phyloP scores from a whole-genome alignment of 2,329 filamentous ascomycete species.

The Zarea fungicola region DNA sequence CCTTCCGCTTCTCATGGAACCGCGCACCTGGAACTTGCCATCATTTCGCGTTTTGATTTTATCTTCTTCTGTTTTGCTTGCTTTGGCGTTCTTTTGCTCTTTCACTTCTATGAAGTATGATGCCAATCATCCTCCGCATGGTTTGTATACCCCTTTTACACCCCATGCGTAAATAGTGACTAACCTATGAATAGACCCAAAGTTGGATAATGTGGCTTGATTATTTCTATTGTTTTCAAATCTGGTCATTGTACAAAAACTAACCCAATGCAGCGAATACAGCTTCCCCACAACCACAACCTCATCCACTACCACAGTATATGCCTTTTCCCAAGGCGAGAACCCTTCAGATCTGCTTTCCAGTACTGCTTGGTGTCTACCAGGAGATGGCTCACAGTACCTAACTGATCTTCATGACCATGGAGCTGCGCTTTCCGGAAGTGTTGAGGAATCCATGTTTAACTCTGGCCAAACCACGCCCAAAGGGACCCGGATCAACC shows the following conservation, averaged over 20 bases:
- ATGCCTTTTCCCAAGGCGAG: conserved; percentile 57
- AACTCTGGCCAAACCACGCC: conserved; percentile 51
- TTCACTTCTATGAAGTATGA: background rate
- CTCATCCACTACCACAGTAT: conserved; percentile 45
- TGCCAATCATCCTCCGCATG: conserved; percentile 15
- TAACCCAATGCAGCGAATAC: conserved; percentile 53
- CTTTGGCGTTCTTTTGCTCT: conserved; percentile 2
- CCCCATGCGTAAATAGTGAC: background rate
- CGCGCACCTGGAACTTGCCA: background rate
- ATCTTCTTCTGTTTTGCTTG: background rate
- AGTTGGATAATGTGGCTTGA: conserved; percentile 46
- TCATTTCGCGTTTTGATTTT: background rate
- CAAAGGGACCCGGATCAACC: conserved; percentile 42
- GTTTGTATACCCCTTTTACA: conserved; percentile 21
- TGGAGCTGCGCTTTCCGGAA: conserved; percentile 45
- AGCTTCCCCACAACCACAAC: conserved; percentile 50
- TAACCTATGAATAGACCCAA: conserved; percentile 41
- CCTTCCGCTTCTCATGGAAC: background rate
- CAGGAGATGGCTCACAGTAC: conserved; percentile 57
- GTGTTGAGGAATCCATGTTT: conserved; percentile 51
- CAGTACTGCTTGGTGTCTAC: conserved; percentile 51
- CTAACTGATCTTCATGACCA: conserved; percentile 49
- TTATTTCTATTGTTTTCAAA: conserved; percentile 28
- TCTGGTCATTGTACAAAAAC: conserved; percentile 44
- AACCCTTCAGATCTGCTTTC: conserved; percentile 50